Conservation (phyloP, 768 basidiomycete genomes). For the Hygrophoropsis aurantiaca region DNA sequence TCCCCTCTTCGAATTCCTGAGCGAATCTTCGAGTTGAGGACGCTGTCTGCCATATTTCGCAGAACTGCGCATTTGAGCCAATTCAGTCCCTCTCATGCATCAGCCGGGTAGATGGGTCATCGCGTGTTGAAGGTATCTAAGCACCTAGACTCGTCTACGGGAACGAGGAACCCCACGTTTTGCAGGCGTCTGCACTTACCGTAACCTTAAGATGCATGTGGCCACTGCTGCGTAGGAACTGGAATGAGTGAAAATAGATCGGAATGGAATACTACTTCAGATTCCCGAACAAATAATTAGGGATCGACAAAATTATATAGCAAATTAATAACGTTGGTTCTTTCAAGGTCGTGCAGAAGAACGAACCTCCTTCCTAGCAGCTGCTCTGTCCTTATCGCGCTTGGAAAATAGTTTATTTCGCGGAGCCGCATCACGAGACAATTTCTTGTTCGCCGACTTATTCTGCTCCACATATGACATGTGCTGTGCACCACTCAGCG, state of each 20-base stretch:
- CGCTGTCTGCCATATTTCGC: no score
- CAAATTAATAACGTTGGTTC: no score
- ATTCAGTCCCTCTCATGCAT: constrained; percentile 11
- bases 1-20: no score
- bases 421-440: constrained; percentile 51
- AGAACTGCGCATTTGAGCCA: no score
- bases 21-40: no score
- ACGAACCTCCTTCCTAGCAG: constrained; percentile 46
- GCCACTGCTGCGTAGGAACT: background rate
- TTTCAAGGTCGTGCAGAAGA: constrained; percentile 26
- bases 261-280: no score
- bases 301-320: no score
- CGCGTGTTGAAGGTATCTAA: constrained; percentile 25
- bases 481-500: constrained; percentile 85
- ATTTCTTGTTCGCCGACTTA: constrained; percentile 83
- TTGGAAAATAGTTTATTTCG: constrained; percentile 83
- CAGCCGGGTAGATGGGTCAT: constrained; percentile 26
- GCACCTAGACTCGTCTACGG: constrained; percentile 18
- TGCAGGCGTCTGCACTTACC: no score
- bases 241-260: background rate
- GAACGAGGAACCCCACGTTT: no score
- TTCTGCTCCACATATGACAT: constrained; percentile 95
- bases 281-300: no score
- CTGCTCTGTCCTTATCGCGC: constrained; percentile 73
- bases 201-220: no score